Evolutionary conservation across 306 rosid genomes (phyloP).

Genomic region (Biancaea sappan): DNA sequence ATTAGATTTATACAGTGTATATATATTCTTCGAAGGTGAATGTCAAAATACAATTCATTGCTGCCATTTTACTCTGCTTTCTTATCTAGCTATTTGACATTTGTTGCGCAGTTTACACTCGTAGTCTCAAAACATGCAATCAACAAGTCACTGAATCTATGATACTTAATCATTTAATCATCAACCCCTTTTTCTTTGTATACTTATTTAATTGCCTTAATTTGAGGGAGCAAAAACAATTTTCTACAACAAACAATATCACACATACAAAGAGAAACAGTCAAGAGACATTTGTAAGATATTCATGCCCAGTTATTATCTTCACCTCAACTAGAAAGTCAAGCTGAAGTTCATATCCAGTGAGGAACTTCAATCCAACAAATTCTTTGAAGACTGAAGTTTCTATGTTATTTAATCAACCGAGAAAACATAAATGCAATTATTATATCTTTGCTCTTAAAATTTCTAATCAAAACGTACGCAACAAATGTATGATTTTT

Average conservation of each 20-base stretch:
- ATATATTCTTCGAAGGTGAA: too few species aligned
- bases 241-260: not conserved
- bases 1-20: too few species aligned
- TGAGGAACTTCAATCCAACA: not conserved
- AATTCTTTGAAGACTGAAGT: not conserved
- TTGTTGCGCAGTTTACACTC: too few species aligned
- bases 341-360: not conserved
- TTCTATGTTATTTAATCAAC: not conserved
- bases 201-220: not conserved
- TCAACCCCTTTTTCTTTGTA: not conserved
- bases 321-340: not conserved
- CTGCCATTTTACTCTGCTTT: too few species aligned
- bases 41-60: too few species aligned
- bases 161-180: not conserved
- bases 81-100: too few species aligned
- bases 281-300: too few species aligned
- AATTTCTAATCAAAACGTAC: too few species aligned
- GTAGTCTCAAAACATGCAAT: too few species aligned
- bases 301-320: not conserved
- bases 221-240: not conserved
- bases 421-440: too few species aligned
- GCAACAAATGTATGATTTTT: too few species aligned
- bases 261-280: not conserved
- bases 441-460: too few species aligned
- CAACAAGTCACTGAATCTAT: not conserved